Percentiles rank a stretch among this genome's conserved stretches.
Conservation (phyloP, 495 filamentous ascomycete species). For the Podospora australis region DNA sequence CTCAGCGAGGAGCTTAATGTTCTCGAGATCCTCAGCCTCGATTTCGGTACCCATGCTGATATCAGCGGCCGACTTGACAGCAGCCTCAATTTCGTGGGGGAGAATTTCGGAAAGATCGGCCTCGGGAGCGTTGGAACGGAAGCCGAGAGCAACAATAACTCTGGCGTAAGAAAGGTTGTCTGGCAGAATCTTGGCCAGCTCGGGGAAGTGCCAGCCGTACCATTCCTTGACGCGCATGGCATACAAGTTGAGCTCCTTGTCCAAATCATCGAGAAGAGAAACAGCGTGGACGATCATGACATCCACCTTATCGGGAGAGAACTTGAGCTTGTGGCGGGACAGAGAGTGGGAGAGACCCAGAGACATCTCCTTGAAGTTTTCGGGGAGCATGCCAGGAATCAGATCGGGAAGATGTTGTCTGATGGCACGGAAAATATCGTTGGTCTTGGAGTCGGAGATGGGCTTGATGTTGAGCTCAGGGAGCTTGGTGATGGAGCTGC, state of each 20-base stretch:
- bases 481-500: slow-evolving; percentile 86
- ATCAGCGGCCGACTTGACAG: slow-evolving; percentile 90
- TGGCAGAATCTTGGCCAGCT: slow-evolving; percentile 92
- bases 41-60: slow-evolving; percentile 99
- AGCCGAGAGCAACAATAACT: slow-evolving; percentile 80
- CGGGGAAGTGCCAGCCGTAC: slow-evolving; percentile 99
- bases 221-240: slow-evolving; percentile 99
- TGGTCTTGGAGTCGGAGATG: slow-evolving; percentile 78
- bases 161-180: slow-evolving; percentile 94
- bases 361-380: slow-evolving; percentile 85
- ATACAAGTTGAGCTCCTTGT: slow-evolving; percentile 98
- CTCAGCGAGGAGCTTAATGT: slow-evolving; percentile 83
- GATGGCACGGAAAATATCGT: slow-evolving; percentile 88
- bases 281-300: slow-evolving; percentile 99
- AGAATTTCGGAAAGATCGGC: slow-evolving; percentile 86
- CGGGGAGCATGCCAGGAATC: slow-evolving; percentile 79
- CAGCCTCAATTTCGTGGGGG: slow-evolving; percentile 89
- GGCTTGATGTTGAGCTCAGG: slow-evolving; percentile 77
- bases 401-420: slow-evolving; percentile 83
- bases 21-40: slow-evolving; percentile 76
- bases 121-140: slow-evolving; percentile 66
- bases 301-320: slow-evolving; percentile 98
- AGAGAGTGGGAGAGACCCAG: slow-evolving; percentile 95
- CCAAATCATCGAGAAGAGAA: slow-evolving; percentile 84
- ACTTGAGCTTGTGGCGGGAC: slow-evolving; percentile 97